phyloP scores from a whole-genome alignment of 495 filamentous ascomycete species.

The Penicillium malachiteum region DNA sequence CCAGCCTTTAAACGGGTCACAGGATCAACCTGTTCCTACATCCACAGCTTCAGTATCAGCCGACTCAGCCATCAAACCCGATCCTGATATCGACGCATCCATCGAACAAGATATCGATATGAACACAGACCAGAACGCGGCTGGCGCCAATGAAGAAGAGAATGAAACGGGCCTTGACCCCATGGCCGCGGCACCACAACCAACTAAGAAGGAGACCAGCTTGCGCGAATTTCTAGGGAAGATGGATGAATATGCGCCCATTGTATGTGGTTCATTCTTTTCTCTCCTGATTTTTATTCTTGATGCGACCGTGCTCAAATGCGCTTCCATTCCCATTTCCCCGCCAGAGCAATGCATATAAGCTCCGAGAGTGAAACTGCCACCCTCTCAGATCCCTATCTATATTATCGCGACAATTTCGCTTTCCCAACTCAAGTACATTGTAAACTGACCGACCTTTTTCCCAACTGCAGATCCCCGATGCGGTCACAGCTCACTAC shows the following conservation, averaged over 20 bases:
- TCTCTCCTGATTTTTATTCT: slow-evolving; percentile 1
- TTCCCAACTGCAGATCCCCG: slow-evolving; percentile 69
- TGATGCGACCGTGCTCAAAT: not conserved
- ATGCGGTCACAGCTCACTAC: slow-evolving; percentile 97
- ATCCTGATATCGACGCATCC: slow-evolving; percentile 36
- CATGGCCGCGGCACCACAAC: slow-evolving; percentile 41
- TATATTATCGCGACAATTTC: too few relatives aligned
- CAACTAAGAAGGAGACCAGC: slow-evolving; percentile 84
- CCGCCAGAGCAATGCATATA: not conserved
- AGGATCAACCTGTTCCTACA: slow-evolving; percentile 17
- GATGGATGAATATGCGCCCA: slow-evolving; percentile 98
- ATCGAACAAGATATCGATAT: slow-evolving; percentile 50
- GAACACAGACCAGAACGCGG: slow-evolving; percentile 25
- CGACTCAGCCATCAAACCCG: slow-evolving; percentile 28
- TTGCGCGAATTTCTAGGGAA: slow-evolving; percentile 87
- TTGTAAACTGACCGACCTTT: too few relatives aligned
- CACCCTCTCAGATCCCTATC: not conserved
- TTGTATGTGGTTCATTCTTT: slow-evolving; percentile 58
- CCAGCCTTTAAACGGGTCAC: slow-evolving; percentile 22
- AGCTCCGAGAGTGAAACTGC: not conserved
- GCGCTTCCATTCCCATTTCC: not conserved
- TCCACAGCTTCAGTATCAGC: slow-evolving; percentile 6
- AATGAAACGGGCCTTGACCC: slow-evolving; percentile 28
- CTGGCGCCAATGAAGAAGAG: slow-evolving; percentile 18
- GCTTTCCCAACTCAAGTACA: too few relatives aligned